Evolutionary conservation across 1,284 basidiomycete species (phyloP).

Genomic region (Ganoderma lingzhi): DNA sequence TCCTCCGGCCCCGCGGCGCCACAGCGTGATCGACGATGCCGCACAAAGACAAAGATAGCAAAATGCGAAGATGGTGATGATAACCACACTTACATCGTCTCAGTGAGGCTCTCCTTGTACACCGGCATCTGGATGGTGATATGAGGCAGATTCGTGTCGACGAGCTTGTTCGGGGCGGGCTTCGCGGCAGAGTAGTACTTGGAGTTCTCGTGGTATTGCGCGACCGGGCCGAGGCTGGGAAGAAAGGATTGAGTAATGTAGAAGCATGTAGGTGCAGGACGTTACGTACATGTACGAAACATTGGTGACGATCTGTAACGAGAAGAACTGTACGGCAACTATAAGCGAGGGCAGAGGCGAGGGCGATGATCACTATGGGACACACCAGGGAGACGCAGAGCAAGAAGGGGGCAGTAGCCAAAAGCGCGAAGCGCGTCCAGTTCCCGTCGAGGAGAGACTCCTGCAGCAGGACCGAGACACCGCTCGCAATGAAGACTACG

Average conservation of each 20-base stretch:
- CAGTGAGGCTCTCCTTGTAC: slow-evolving; percentile 78
- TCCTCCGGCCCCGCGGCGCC: neutral
- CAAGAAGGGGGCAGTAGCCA: slow-evolving; percentile 71
- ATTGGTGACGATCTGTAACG: slow-evolving; percentile 66
- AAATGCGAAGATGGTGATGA: no score
- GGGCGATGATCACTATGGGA: slow-evolving; percentile 15
- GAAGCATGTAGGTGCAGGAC: slow-evolving; percentile 7
- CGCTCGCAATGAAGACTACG: slow-evolving; percentile 69
- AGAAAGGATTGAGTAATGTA: slow-evolving; percentile 6
- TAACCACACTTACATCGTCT: slow-evolving; percentile 65
- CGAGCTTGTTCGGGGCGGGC: slow-evolving; percentile 65
- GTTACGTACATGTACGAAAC: slow-evolving; percentile 60
- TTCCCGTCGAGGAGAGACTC: slow-evolving; percentile 77
- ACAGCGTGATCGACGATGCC: neutral
- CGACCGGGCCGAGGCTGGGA: slow-evolving; percentile 70
- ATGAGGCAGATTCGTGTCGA: slow-evolving; percentile 72
- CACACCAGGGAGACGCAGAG: slow-evolving; percentile 78
- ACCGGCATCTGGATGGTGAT: slow-evolving; percentile 83
- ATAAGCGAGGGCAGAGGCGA: neutral
- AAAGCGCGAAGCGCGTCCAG: slow-evolving; percentile 69
- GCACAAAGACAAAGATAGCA: neutral
- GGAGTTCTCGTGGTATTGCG: slow-evolving; percentile 79
- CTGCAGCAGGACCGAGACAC: slow-evolving; percentile 62
- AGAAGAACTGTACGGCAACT: slow-evolving; percentile 61
- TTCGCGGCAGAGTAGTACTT: slow-evolving; percentile 73